Conservation (phyloP, 768 basidiomycete genomes). For the Coprinopsis marcescibilis region DNA sequence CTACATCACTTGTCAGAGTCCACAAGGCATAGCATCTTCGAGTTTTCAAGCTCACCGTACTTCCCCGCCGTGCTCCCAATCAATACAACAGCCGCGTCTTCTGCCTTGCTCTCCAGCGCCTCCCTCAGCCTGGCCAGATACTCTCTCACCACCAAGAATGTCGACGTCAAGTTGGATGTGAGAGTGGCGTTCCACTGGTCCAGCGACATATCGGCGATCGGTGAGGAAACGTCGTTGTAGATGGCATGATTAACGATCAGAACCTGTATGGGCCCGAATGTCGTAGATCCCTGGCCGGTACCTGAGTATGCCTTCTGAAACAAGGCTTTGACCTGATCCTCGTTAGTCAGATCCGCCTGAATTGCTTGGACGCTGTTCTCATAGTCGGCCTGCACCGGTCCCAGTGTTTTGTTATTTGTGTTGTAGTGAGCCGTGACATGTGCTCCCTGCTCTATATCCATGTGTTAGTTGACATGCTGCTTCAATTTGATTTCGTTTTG, state of each 20-base stretch:
- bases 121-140: constrained; percentile 45
- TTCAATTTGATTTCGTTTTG: not conserved
- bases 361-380: constrained; percentile 28
- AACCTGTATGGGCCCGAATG: constrained; percentile 51
- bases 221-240: constrained; percentile 38
- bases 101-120: constrained; percentile 35
- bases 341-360: constrained; percentile 56
- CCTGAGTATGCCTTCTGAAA: constrained; percentile 38
- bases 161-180: constrained; percentile 56
- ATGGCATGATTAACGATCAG: constrained; percentile 59
- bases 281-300: constrained; percentile 26
- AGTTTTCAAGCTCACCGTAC: constrained; percentile 35
- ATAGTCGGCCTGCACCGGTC: constrained; percentile 33
- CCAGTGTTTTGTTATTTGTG: constrained; percentile 38
- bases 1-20: constrained; percentile 13
- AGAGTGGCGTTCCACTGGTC: constrained; percentile 60
- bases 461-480: not conserved
- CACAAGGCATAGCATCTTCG: not conserved
- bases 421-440: constrained; percentile 71
- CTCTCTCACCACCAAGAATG: constrained; percentile 63
- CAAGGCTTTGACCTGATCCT: constrained; percentile 44
- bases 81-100: constrained; percentile 54
- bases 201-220: constrained; percentile 53
- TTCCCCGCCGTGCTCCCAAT: constrained; percentile 71
- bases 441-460: constrained; percentile 55